Conservation (phyloP, 2,329 filamentous ascomycete genomes). For the Claviceps purpurea region DNA sequence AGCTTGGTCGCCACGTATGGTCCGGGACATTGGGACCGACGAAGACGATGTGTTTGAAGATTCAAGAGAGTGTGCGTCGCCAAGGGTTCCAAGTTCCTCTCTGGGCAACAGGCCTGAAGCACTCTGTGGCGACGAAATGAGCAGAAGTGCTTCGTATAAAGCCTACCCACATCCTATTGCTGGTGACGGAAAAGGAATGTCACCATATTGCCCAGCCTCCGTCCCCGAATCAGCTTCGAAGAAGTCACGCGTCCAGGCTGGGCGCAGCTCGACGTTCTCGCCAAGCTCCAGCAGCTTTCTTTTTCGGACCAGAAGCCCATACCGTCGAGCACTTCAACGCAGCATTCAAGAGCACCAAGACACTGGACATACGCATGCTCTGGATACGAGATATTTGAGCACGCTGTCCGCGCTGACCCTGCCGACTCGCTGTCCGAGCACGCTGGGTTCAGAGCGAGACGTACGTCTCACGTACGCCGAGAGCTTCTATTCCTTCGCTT, state of each 20-base stretch:
- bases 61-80: neutral
- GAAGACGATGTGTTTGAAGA: conserved; percentile 20
- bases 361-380: conserved; percentile 11
- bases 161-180: conserved; percentile 6
- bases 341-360: conserved; percentile 27
- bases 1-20: conserved; percentile 16
- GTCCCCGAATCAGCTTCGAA: conserved; percentile 3
- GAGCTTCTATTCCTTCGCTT: conserved; percentile 33
- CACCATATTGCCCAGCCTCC: conserved; percentile 1
- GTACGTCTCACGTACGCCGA: conserved; percentile 27
- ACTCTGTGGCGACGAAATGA: neutral
- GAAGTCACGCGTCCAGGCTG: conserved; percentile 19
- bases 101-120: neutral
- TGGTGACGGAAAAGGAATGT: conserved; percentile 6
- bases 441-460: conserved; percentile 25
- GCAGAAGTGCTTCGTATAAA: conserved; percentile 1
- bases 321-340: conserved; percentile 35
- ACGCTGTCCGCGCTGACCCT: conserved; percentile 27
- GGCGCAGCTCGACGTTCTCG: conserved; percentile 36
- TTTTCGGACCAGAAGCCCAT: conserved; percentile 42
- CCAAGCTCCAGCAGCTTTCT: conserved; percentile 37
- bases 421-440: conserved; percentile 26
- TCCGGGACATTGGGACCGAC: conserved; percentile 20
- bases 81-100: neutral
- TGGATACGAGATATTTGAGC: conserved; percentile 25